Evolutionary conservation across 768 basidiomycete genomes (phyloP), one percentile per base, ranked within the genome.

Genomic region (Lactarius akahatsu): DNA sequence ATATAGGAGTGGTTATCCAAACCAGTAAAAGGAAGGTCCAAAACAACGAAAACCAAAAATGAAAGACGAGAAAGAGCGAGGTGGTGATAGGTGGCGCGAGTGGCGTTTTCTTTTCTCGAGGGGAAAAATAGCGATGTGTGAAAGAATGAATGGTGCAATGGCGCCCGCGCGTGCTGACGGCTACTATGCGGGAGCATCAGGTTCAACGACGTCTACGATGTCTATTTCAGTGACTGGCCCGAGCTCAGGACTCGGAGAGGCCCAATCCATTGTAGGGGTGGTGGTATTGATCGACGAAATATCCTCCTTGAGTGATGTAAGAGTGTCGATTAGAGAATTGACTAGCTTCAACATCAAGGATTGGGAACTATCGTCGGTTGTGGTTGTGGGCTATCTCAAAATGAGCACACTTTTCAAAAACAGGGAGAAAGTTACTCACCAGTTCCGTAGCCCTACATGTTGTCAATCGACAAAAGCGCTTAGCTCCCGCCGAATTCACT

Each of bases 11-110:
- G 36, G 36, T 50, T 45, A 50, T 52, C 57, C 43, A 59, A 64
- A 64, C 34, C 58, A 43, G 40, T 60, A 47, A 54, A 34, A 43
- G 41, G 50, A 34, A 43, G 41, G 50, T 55, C 59, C 30, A 43
- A 32, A 11, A 40, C 28, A 47, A 65, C 28, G 47, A 30, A 59
- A 54, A 16, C 32, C 28, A 55, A 38, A 55, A 38, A n/a, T 1
- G 41, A 59, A 43, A 1, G 58, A 59, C 23, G 52, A 4, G 15
- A 55, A 59, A 26, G 57, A 52, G 16, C 16, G 62, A 28, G 38
- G 32, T 23, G 32, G 32, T 11, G 36, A 40, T 26, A 28, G n/a
- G 26, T 60, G 16, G n/a, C 30, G 20, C 18, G 3, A 65, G 40
- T 1, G 9, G 10, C 8, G 10, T 61, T 61, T 36, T 61, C 36